Evolutionary conservation across 306 rosid genomes (phyloP).

Genomic region (Comarum palustre): DNA sequence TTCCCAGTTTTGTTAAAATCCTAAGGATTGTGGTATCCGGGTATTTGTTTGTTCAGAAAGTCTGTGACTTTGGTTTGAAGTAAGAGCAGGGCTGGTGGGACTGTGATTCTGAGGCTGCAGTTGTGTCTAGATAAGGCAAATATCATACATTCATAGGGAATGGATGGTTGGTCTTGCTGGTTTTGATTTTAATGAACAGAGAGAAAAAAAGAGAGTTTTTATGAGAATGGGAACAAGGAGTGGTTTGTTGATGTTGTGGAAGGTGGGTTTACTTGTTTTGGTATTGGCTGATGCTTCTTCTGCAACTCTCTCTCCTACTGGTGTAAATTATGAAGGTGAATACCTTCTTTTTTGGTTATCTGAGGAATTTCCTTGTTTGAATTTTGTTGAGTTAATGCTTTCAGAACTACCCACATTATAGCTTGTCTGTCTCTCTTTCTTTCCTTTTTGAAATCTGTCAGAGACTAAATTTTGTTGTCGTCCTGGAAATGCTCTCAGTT

Average conservation of each 20-base stretch:
- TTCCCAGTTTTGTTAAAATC: conserved; percentile 44
- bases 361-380: background rate
- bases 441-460: background rate
- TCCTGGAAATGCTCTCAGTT: conserved; percentile 44
- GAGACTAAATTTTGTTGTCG: background rate
- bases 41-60: conserved; percentile 31
- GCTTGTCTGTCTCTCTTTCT: conserved; percentile 4
- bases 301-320: conserved; percentile 92
- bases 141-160: conserved; percentile 32
- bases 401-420: background rate
- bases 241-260: conserved; percentile 33
- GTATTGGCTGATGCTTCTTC: conserved; percentile 51
- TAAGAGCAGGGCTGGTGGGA: conserved; percentile 26
- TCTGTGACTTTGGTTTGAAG: conserved; percentile 21
- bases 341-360: background rate
- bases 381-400: conserved; percentile 11
- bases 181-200: conserved; percentile 29
- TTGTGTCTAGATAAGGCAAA: conserved; percentile 40
- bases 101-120: conserved; percentile 41
- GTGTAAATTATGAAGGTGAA: conserved; percentile 90
- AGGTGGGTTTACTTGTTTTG: conserved; percentile 50
- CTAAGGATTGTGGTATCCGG: conserved; percentile 46
- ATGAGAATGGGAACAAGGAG: conserved; percentile 41
- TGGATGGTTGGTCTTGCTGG: conserved; percentile 34
- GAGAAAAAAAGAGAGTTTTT: background rate